Evolutionary conservation across 345 rosid species (phyloP), one percentile per base, ranked within the genome.

Genomic region (Psidium friedrichsthalianum): DNA sequence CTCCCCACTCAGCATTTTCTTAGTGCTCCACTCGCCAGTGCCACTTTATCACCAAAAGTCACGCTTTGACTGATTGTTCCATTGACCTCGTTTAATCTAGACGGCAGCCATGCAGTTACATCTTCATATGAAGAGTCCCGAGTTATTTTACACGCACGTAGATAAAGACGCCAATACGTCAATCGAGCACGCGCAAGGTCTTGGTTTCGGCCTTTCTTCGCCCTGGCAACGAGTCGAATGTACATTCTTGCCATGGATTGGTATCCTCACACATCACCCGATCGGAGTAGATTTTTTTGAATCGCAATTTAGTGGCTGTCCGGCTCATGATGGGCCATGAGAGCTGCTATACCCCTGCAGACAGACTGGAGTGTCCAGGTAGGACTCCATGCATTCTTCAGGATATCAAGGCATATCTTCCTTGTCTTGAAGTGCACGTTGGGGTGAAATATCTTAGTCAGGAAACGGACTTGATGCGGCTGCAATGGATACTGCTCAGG

Each of bases 351-450:
- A 29, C 98, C 99, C 90, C 97, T 94, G 90, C 99, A 98, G 83
- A 98, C 99, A 56, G 98, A 97, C 89, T 97, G 98, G 85, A 96
- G 96, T 7, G 98, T 97, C 99, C 99, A 97, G n/a, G 99, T 98
- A 3, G 99, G 99, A 86, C 98, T 97, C 99, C 99, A 98, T 44
- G 99, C 99, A 87, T 94, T 98, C 93, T 98, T 98, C 95, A 97
- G 92, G 87, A 97, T 96, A 87, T 97, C 99, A 74, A 97, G 95
- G 86, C 98, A 97, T 89, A 97, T 96, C 89, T 97, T 98, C 53
- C 99, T 98, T 0, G 99, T 97, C 98, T 97, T 97, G 88, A 97
- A 97, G 89, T 97, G 99, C 88, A 97, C 99, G 87, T 97, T 97
- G 3, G 99, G 99, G 87, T 98, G 99, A 85, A 98, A 98, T 89